Evolutionary conservation across 805 yeast genomes (phyloP).

Genomic region (Hemisphaericaspora nanyangensis): DNA sequence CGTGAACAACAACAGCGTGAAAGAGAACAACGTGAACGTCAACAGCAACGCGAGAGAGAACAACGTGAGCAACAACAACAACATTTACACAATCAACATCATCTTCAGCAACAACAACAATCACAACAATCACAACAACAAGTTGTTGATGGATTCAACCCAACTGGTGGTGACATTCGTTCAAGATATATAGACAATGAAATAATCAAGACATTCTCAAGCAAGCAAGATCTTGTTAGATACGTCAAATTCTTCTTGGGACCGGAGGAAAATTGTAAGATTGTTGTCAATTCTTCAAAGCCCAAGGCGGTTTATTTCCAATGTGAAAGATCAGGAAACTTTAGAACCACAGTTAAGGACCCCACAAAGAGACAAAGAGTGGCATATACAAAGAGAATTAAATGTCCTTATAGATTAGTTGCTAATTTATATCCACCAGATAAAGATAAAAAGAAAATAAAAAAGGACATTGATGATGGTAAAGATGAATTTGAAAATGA

Average conservation of each 20-base stretch:
- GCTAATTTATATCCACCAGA: conserved; percentile 43
- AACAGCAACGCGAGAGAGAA: conserved; percentile 6
- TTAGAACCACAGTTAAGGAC: conserved; percentile 45
- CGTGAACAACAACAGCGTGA: conserved; percentile 2
- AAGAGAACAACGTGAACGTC: background rate
- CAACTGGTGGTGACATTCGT: conserved; percentile 15
- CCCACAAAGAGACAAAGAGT: conserved; percentile 43
- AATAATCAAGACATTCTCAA: conserved; percentile 25
- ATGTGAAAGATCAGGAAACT: conserved; percentile 43
- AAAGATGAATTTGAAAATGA: conserved; percentile 6
- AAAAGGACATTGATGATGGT: conserved; percentile 19
- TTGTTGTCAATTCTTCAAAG: conserved; percentile 44
- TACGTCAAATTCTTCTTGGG: conserved; percentile 38
- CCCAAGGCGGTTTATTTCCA: conserved; percentile 47
- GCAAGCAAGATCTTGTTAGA: conserved; percentile 24
- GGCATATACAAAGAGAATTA: conserved; percentile 44
- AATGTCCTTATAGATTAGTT: conserved; percentile 44
- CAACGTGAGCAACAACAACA: conserved; percentile 5
- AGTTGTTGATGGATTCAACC: conserved; percentile 10
- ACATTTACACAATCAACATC: conserved; percentile 2
- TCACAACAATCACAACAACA: conserved; percentile 1
- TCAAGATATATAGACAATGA: conserved; percentile 29
- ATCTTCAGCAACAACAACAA: conserved; percentile 4
- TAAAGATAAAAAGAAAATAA: conserved; percentile 35
- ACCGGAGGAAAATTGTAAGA: conserved; percentile 35